Evolutionary conservation across 176 grass and related monocot species (phyloP).

Genomic region (Eleusine indica): DNA sequence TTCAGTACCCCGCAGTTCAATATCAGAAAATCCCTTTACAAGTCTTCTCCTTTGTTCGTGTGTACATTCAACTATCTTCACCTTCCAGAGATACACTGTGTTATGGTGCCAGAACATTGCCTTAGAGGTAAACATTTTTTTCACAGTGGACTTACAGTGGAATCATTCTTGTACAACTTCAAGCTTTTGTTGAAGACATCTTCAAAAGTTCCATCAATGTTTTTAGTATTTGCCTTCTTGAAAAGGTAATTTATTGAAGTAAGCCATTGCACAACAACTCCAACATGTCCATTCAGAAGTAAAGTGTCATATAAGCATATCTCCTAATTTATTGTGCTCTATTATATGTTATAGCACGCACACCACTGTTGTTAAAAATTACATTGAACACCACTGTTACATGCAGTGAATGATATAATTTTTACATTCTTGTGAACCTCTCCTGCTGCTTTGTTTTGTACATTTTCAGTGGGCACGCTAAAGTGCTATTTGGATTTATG

Average conservation of each 20-base stretch:
- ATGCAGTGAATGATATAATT: slow-evolving; percentile 2
- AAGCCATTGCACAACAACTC: background rate
- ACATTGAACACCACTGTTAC: background rate
- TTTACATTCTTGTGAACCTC: slow-evolving; percentile 23
- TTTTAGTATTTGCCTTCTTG: background rate
- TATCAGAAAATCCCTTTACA: slow-evolving; percentile 98
- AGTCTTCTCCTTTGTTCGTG: slow-evolving; percentile 85
- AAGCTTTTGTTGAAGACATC: background rate
- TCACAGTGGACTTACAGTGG: slow-evolving; percentile 3
- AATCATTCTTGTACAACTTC: slow-evolving; percentile 27
- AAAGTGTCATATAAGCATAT: background rate
- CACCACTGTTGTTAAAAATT: slow-evolving; percentile 9
- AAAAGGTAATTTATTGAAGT: background rate
- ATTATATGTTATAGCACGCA: slow-evolving; percentile 24
- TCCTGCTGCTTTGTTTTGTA: slow-evolving; percentile 15
- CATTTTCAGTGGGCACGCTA: slow-evolving; percentile 21
- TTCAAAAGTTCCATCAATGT: background rate
- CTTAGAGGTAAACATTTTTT: slow-evolving; percentile 75
- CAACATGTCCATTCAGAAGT: slow-evolving; percentile 2
- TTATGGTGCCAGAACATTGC: slow-evolving; percentile 84
- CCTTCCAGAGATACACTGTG: slow-evolving; percentile 52
- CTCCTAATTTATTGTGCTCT: background rate
- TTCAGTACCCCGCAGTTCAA: slow-evolving; percentile 75
- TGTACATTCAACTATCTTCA: slow-evolving; percentile 54
- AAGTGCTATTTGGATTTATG: slow-evolving; percentile 48